Evolutionary conservation across 768 basidiomycete species (phyloP).

Genomic region (Clitopilus passeckerianus): DNA sequence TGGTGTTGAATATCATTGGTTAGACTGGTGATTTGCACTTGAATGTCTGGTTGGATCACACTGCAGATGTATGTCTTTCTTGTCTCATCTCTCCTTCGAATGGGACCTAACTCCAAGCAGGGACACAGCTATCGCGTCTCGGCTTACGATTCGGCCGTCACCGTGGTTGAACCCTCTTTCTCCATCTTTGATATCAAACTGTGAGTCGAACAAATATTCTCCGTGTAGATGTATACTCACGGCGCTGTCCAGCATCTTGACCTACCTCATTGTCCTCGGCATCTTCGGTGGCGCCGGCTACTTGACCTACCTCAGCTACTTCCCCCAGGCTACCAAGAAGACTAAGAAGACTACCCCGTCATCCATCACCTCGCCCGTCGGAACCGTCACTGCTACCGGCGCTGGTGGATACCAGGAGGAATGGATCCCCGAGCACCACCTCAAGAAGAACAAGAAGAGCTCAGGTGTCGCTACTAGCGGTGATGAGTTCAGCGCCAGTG

Average conservation of each 20-base stretch:
- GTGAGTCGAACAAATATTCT: slow-evolving; percentile 35
- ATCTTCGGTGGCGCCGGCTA: slow-evolving; percentile 62
- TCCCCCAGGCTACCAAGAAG: slow-evolving; percentile 57
- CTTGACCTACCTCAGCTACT: slow-evolving; percentile 58
- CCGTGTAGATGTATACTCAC: neutral
- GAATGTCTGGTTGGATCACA: slow-evolving; percentile 72
- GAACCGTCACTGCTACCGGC: slow-evolving; percentile 57
- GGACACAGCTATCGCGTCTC: slow-evolving; percentile 53
- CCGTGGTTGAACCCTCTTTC: slow-evolving; percentile 73
- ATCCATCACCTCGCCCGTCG: slow-evolving; percentile 49
- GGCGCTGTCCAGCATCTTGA: slow-evolving; percentile 41
- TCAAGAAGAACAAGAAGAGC: slow-evolving; percentile 59
- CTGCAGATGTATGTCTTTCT: slow-evolving; percentile 45
- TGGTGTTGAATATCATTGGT: neutral
- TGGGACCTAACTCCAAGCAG: slow-evolving; percentile 24
- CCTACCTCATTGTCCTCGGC: slow-evolving; percentile 66
- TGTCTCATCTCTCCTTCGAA: neutral
- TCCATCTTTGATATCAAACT: slow-evolving; percentile 79
- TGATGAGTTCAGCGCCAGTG: slow-evolving; percentile 63
- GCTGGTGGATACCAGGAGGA: slow-evolving; percentile 78
- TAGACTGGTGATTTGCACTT: slow-evolving; percentile 76
- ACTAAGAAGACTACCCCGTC: slow-evolving; percentile 36
- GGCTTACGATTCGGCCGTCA: slow-evolving; percentile 73
- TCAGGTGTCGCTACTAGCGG: slow-evolving; percentile 47
- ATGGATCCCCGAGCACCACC: slow-evolving; percentile 90